These are phyloP conservation scores for Begonia peltatifolia DNA, from an alignment of 306 rosid genomes.

Conservation along the genomic window DNA sequence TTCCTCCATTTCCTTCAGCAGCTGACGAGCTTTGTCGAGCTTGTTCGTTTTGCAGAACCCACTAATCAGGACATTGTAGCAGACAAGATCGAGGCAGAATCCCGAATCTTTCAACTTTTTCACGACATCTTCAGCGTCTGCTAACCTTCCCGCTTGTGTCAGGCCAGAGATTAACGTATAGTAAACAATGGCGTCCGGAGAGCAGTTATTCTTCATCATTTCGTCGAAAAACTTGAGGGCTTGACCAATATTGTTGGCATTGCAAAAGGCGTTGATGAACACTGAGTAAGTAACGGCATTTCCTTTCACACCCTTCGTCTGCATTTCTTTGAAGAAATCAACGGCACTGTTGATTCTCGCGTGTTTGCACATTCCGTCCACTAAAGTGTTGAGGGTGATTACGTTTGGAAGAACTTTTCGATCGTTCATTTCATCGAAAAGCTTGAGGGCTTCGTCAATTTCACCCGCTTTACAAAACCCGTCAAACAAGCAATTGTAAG, in stretches of 20 bases:
- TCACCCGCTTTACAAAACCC: constrained; percentile 56
- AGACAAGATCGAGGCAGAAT: constrained; percentile 35
- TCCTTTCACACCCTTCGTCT: constrained; percentile 43
- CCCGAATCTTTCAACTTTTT: constrained; percentile 58
- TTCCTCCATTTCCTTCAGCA: constrained; percentile 52
- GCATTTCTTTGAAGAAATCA: constrained; percentile 43
- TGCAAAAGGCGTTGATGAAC: constrained; percentile 52
- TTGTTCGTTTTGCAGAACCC: constrained; percentile 67
- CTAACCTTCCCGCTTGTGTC: constrained; percentile 65
- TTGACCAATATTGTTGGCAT: constrained; percentile 46
- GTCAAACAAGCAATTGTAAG: constrained; percentile 70
- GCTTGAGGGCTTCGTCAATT: constrained; percentile 34
- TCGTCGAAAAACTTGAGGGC: constrained; percentile 52
- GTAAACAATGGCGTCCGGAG: constrained; percentile 45
- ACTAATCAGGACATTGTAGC: constrained; percentile 52
- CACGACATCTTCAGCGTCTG: constrained; percentile 48
- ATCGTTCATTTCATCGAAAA: constrained; percentile 44
- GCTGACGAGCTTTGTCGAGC: constrained; percentile 33
- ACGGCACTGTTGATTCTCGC: constrained; percentile 47
- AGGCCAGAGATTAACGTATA: constrained; percentile 61
- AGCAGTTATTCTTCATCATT: constrained; percentile 43
- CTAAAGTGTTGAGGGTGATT: constrained; percentile 53
- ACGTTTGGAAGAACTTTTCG: constrained; percentile 38
- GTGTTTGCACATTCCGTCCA: constrained; percentile 55
- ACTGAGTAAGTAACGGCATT: constrained; percentile 40